phyloP scores from a whole-genome alignment of 2,329 filamentous ascomycete species.

The Cladosporium cucumerinum region DNA sequence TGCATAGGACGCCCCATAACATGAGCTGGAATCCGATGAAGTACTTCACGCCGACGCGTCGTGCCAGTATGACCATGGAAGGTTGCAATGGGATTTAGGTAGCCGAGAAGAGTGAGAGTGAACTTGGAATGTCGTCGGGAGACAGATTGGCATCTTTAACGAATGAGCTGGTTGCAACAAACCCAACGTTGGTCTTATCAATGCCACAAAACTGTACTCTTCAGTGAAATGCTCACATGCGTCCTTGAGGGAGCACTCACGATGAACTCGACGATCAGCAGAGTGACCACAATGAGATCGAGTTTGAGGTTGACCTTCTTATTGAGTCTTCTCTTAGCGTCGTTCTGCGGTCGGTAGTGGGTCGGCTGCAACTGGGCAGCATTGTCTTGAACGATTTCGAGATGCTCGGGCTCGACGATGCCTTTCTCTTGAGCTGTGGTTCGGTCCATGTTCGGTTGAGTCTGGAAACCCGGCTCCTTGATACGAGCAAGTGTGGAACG shows the following conservation, averaged over 20 bases:
- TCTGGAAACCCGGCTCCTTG: background rate
- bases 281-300: background rate
- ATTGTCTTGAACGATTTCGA: background rate
- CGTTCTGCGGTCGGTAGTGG: background rate
- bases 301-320: conserved; percentile 5
- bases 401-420: conserved; percentile 1
- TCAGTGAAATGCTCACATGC: background rate
- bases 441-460: background rate
- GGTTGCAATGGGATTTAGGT: conserved; percentile 1
- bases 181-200: conserved; percentile 2
- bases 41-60: conserved; percentile 2
- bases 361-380: background rate
- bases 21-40: conserved; percentile 5
- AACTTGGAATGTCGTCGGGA: conserved; percentile 1
- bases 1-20: conserved; percentile 6
- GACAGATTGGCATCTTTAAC: conserved; percentile 1
- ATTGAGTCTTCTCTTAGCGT: background rate
- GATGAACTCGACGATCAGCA: background rate
- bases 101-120: conserved; percentile 7
- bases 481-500: background rate
- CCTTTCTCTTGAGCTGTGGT: background rate
- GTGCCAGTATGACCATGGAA: conserved; percentile 4
- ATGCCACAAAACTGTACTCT: background rate
- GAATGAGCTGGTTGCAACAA: conserved; percentile 3
- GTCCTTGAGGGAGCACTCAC: background rate